Base-by-base conservation (phyloP, 2,329 filamentous ascomycete species). In the Aureobasidium pullulans region DNA sequence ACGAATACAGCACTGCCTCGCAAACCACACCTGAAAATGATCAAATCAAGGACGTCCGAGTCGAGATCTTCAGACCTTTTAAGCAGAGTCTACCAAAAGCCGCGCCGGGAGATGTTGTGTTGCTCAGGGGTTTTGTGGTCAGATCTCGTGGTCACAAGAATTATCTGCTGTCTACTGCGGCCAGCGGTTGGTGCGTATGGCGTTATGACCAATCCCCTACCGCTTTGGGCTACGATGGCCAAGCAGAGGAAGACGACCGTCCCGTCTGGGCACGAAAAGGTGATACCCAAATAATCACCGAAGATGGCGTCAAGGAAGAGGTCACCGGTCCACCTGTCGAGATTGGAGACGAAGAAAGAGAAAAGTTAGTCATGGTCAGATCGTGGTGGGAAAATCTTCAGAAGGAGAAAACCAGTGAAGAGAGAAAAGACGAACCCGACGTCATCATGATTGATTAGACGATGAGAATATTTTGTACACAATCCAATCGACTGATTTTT, bases 161-260 rank as follows among this genome's bases (percentile, higher is more conserved):
- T 50, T 66, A 68, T 64, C 15, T 80, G 8, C 54, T 74, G 8
- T 77, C 74, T 36, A 69, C 66, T 1, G 76, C 77, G 6, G 71
- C 73, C 49, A 76, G 74, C 57, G 70, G 69, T 2, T 80, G 77
- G 77, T 77, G 75, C 60, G 77, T 79, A 2, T 80, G 77, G 75
- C 67, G 74, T 4, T 76, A 66, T 57, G 8, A 34, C 11, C 29
- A 23, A 19, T 23, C 34, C 15, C 10, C 36, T 16, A 19, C 19
- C 13, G 63, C 64, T 29, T 57, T 50, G 15, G 63, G 68, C 60
- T 42, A 63, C 66, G 70, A 68, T 0, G 59, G 53, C 9, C 66
- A 66, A 50, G 67, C 62, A 5, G 4, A 32, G 4, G 36, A 57
- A 3, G 47, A 28, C 9, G 60, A 60, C 29, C 62, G 61, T 49